A percentile compares a stretch with the other conserved stretches of the same genome.
Conservation (phyloP, 805 yeast species). For the Nakazawaea holstii region DNA sequence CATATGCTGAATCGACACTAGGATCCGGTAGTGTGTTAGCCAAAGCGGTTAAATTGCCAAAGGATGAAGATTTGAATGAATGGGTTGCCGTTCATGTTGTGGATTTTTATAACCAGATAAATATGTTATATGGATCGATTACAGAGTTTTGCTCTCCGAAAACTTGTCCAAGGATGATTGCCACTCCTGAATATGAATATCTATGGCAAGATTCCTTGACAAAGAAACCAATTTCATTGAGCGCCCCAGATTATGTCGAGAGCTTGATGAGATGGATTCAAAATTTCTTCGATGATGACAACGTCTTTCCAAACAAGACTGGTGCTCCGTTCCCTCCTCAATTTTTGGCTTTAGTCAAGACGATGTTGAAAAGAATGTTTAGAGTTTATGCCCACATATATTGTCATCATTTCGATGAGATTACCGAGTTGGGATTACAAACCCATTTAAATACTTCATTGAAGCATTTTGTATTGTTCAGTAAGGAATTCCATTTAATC, state of each 20-base stretch:
- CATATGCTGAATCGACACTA: conserved; percentile 89
- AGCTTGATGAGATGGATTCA: conserved; percentile 94
- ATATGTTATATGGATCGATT: conserved; percentile 93
- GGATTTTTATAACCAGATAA: conserved; percentile 92
- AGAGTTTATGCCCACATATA: conserved; percentile 96
- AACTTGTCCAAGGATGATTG: conserved; percentile 97
- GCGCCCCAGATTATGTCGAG: conserved; percentile 95
- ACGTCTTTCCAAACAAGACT: conserved; percentile 80
- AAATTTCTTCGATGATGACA: conserved; percentile 84
- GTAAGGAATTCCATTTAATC: conserved; percentile 76
- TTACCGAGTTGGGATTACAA: conserved; percentile 86
- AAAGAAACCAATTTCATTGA: conserved; percentile 75
- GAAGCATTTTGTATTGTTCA: conserved; percentile 87
- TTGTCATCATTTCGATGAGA: conserved; percentile 96
- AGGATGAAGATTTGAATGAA: conserved; percentile 85
- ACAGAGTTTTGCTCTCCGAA: conserved; percentile 94
- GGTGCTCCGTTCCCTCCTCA: conserved; percentile 91
- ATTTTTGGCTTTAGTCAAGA: conserved; percentile 72
- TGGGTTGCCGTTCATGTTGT: conserved; percentile 99
- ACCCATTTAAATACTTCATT: conserved; percentile 90
- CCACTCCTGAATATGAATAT: conserved; percentile 94
- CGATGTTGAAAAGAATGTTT: conserved; percentile 85
- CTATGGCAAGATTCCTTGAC: conserved; percentile 82
- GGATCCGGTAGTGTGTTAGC: conserved; percentile 89
- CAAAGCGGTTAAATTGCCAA: conserved; percentile 91